Evolutionary conservation across 345 rosid genomes (phyloP), one percentile per base, ranked within the genome.

Genomic region (Leavenworthia alabamica): DNA sequence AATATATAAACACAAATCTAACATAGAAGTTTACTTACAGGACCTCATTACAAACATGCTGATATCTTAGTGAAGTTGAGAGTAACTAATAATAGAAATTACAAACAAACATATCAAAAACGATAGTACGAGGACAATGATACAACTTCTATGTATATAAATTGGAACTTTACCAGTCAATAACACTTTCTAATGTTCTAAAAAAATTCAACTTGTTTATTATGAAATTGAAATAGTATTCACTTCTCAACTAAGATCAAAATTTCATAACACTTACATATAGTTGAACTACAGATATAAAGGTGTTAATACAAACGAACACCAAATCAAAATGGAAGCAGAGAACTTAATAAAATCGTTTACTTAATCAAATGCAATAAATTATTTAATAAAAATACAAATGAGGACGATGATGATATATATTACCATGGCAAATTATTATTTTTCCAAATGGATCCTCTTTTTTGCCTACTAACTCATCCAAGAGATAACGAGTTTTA

Each of bases 341-440:
- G n/a, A n/a, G n/a, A n/a, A n/a, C n/a, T n/a, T n/a, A n/a, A n/a
- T n/a, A n/a, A 20, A 20, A 20, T 20, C 22, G 22, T 20, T 20
- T 20, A 20, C 22, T 20, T 20, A 20, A 20, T 20, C n/a, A n/a
- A n/a, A 20, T 20, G 2, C 22, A 20, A 20, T 20, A 20, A 20
- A 20, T 20, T 1, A 20, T 20, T 20, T 20, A 20, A 20, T 20
- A 20, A 20, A 20, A 20, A 20, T 20, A 20, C 22, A 20, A 20
- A 20, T 1, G 22, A 20, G 22, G 22, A 20, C 2, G 22, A 20
- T 10, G 6, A 29, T 58, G 62, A 31, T 57, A 2, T 22, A 23
- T 20, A 28, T 37, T 70, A 82, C 86, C 86, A 82, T 79, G 62
- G 73, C 68, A 20, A 41, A 53, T 54, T n/a, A n/a, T 37, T 19